These are phyloP conservation scores for Graphilbum fragrans DNA, from an alignment of 2,329 filamentous ascomycete genomes.

Conservation along the genomic window DNA sequence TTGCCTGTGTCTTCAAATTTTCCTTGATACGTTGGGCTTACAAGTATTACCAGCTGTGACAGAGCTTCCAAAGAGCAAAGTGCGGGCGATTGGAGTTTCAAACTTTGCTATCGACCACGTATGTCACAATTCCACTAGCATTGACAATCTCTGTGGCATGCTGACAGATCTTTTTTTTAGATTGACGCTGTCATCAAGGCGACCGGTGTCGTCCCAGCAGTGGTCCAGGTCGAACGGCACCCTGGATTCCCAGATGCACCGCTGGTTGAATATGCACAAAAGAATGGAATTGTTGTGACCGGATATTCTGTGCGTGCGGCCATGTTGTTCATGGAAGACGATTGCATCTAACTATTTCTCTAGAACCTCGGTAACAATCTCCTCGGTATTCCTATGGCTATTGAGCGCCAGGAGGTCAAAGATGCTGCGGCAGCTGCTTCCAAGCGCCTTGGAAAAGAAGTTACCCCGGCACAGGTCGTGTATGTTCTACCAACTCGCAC, in stretches of 20 bases:
- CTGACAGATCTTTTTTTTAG: slow-evolving; percentile 9
- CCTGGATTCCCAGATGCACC: slow-evolving; percentile 48
- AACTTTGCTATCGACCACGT: slow-evolving; percentile 46
- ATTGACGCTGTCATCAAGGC: slow-evolving; percentile 43
- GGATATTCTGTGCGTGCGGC: slow-evolving; percentile 45
- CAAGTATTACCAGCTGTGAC: slow-evolving; percentile 38
- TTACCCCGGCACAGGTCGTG: slow-evolving; percentile 7
- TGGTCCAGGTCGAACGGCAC: slow-evolving; percentile 60
- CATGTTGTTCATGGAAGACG: too few species aligned
- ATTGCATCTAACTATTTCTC: too few species aligned
- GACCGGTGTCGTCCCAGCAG: slow-evolving; percentile 45
- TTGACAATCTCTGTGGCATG: too few species aligned
- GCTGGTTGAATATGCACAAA: slow-evolving; percentile 46
- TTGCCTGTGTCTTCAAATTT: too few species aligned
- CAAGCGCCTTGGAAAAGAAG: slow-evolving; percentile 9
- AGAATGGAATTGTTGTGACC: slow-evolving; percentile 54
- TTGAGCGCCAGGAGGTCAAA: slow-evolving; percentile 43
- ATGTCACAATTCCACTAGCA: slow-evolving; percentile 20
- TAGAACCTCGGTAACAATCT: slow-evolving; percentile 31
- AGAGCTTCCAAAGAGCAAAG: slow-evolving; percentile 18
- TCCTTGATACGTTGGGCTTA: slow-evolving; percentile 31
- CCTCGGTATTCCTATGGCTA: slow-evolving; percentile 34
- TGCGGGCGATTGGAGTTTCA: slow-evolving; percentile 44
- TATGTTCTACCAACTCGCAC: too few species aligned
- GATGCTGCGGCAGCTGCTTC: slow-evolving; percentile 33